Evolutionary conservation across 78 protist genomes (phyloP), one percentile per base, ranked within the genome.

Genomic region (Guillardia theta): DNA sequence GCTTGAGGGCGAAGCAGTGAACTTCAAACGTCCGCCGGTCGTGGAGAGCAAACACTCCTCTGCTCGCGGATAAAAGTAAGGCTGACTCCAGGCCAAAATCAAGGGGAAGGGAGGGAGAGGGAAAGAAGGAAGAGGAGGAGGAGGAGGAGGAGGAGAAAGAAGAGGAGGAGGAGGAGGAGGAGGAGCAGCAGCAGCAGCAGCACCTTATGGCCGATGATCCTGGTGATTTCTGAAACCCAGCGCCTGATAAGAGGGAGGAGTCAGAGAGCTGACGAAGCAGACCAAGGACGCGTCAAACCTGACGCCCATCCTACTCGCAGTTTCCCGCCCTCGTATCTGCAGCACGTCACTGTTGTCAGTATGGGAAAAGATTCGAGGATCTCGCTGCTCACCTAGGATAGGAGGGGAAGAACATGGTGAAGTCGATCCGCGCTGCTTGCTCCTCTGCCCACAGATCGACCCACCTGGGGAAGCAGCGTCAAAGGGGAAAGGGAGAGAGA

Each of bases 1-100:
- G 93, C 37, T 88, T 88, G 41, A 88, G 93, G 41, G 93, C 93
- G 64, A 88, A 88, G 93, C 93, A 88, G 39, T 88, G 93, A 8
- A 88, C 93, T 41, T 88, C 43, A 9, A 5, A 64, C 33, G 6
- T 24, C 22, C 9, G 15, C 43, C 78, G 78, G n/a, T 5, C 22
- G 78, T 5, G 78, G 6, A 12, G 15, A 64, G 78, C 33, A 21
- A 64, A 12, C 12, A 64, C 33, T 50, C 30, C 58, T 50, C 30
- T 50, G 58, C 30, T 15, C 15, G 58, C 58, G 58, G 58, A 50
- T 10, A 50, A 50, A 15, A 50, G 58, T 10, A 15, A 50, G 58
- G 30, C 30, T 15, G n/a, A n/a, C n/a, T n/a, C n/a, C n/a, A n/a
- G n/a, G n/a, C n/a, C n/a, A n/a, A n/a, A n/a, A n/a, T n/a, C n/a